These are phyloP conservation scores for Pleurotus giganteus DNA, from an alignment of 768 basidiomycete genomes.

Conservation along the genomic window DNA sequence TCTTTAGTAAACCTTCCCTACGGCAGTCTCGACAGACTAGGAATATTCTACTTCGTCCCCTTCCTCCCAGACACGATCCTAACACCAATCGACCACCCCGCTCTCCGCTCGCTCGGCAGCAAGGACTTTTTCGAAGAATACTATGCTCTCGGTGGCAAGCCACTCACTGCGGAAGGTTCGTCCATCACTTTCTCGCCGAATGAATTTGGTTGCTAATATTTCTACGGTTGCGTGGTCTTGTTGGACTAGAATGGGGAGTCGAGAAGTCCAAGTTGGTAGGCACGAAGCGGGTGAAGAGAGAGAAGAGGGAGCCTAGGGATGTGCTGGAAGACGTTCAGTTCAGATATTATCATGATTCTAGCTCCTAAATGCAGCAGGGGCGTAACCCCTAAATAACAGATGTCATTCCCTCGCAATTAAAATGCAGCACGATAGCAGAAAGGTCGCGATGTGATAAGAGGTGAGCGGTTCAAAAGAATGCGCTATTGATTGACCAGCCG, in stretches of 20 bases:
- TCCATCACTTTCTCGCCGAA: background rate
- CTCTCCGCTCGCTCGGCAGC: slow-evolving; percentile 8
- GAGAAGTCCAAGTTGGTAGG: slow-evolving; percentile 5
- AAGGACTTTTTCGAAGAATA: slow-evolving; percentile 17
- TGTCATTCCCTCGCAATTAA: no score
- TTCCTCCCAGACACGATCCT: slow-evolving; percentile 13
- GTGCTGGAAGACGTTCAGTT: slow-evolving; percentile 5
- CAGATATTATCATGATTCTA: slow-evolving; percentile 22
- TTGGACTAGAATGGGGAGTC: background rate
- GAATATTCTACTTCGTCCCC: slow-evolving; percentile 16
- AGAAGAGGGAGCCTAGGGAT: slow-evolving; percentile 1
- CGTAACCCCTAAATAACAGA: no score
- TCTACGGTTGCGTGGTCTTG: background rate
- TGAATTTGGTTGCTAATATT: background rate
- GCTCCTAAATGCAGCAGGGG: slow-evolving; percentile 1
- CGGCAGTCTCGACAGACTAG: slow-evolving; percentile 15
- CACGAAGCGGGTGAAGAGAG: slow-evolving; percentile 1
- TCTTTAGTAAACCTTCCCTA: slow-evolving; percentile 1
- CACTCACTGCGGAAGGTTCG: slow-evolving; percentile 13
- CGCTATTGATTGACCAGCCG: no score
- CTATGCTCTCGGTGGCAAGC: slow-evolving; percentile 14
- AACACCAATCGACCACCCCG: slow-evolving; percentile 8
- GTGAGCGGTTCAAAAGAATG: no score
- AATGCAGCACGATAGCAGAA: no score
- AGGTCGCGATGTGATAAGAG: no score